These are phyloP conservation scores for Cryptosporidium bovis DNA, from an alignment of 169 alveolate species.

Conservation along the genomic window DNA sequence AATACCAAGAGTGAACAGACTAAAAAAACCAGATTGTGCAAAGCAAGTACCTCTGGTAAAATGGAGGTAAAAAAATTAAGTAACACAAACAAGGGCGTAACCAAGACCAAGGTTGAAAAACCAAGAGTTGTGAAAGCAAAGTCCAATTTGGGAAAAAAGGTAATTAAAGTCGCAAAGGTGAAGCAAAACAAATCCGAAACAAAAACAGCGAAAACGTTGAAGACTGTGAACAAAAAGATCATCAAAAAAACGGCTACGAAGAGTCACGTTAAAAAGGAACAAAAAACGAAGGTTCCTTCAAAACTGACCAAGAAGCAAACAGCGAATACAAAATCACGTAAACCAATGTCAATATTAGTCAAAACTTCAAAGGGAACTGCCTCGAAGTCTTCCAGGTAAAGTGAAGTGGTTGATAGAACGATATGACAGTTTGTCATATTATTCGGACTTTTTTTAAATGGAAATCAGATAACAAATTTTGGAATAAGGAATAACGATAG, in stretches of 20 bases:
- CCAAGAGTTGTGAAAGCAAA: not conserved
- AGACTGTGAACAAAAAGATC: no score
- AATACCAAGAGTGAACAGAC: not conserved
- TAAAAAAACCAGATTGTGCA: not conserved
- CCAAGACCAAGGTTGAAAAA: not conserved
- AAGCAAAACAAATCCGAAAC: not conserved
- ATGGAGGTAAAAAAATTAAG: not conserved
- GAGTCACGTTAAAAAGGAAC: not conserved
- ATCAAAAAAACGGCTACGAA: no score
- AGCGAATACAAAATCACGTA: not conserved
- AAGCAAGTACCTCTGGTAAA: not conserved
- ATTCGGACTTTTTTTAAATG: no score
- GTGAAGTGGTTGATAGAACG: no score
- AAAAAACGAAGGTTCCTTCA: not conserved
- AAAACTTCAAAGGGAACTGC: not conserved
- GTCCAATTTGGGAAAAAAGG: not conserved
- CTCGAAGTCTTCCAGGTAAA: conserved; percentile 16
- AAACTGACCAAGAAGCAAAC: not conserved
- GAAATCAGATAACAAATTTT: no score
- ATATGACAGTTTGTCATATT: no score
- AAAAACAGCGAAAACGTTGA: no score
- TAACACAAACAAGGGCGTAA: not conserved
- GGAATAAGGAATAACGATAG: no score
- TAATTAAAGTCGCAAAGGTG: not conserved
- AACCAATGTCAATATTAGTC: not conserved